phyloP scores from a whole-genome alignment of 805 yeast genomes.

The Kodamaea jinghongensis region DNA sequence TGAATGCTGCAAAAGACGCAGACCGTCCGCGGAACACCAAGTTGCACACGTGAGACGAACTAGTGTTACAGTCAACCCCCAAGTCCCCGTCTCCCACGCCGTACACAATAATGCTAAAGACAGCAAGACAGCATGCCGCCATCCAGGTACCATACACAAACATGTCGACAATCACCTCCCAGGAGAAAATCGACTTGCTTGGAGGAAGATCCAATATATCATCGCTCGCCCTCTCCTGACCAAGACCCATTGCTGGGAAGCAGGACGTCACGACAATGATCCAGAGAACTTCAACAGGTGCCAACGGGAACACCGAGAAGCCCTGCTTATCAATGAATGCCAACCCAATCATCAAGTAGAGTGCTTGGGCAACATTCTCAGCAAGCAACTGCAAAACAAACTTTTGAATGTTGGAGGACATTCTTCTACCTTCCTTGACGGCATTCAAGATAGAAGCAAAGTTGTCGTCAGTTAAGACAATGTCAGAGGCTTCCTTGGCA shows the following conservation, averaged over 20 bases:
- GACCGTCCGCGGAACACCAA: conserved; percentile 39
- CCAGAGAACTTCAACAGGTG: conserved; percentile 42
- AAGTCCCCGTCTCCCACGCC: conserved; percentile 40
- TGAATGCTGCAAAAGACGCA: conserved; percentile 38
- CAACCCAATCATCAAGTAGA: conserved; percentile 42
- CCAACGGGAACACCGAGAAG: conserved; percentile 35
- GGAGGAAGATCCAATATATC: conserved; percentile 40
- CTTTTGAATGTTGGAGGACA: conserved; percentile 34
- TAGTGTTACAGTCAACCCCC: conserved; percentile 35
- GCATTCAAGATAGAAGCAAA: conserved; percentile 28
- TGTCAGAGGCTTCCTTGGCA: conserved; percentile 28
- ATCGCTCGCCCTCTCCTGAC: conserved; percentile 39
- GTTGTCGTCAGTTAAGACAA: conserved; percentile 27
- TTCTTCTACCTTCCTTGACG: conserved; percentile 29
- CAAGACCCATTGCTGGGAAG: conserved; percentile 39
- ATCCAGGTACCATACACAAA: conserved; percentile 39
- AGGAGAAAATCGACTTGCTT: conserved; percentile 35
- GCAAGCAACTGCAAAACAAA: conserved; percentile 34
- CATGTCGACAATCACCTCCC: conserved; percentile 43
- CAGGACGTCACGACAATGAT: conserved; percentile 35
- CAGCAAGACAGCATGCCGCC: conserved; percentile 40
- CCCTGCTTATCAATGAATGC: conserved; percentile 33
- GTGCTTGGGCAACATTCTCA: conserved; percentile 26
- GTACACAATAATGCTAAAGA: conserved; percentile 36
- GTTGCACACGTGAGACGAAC: conserved; percentile 22